Evolutionary conservation across 257 asterid species (phyloP), one percentile per base, ranked within the genome.

Genomic region (Forsythia suspensa): DNA sequence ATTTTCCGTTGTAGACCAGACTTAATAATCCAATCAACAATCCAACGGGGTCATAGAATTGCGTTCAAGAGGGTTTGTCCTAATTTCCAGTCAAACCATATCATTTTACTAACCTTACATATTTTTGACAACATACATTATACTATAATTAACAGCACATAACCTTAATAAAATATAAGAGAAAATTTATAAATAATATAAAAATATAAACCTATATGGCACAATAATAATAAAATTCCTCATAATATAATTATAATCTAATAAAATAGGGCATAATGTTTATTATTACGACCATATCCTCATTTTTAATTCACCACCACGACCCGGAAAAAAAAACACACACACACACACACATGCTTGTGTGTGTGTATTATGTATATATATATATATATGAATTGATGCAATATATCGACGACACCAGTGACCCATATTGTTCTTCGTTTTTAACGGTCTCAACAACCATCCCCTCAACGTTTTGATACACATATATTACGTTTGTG

Each of bases 391-490:
- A 34, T n/a, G 39, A 5, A 67, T 4, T 0, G 8, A n/a, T 9
- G n/a, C 10, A 24, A 3, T 9, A 24, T 24, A 24, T 6, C 6
- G 52, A 38, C 6, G 52, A 38, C 1, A 37, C 39, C 71, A 6
- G 18, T 75, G 11, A 24, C 21, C 11, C 8, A 63, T 72, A n/a
- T 24, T 38, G 24, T 15, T 8, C 73, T 61, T 83, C 42, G 83
- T 29, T 78, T 71, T 43, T 80, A 80, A 81, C 91, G 88, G 71
- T 79, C 61, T 70, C 77, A 59, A 72, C 80, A 79, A 67, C 65
- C 76, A 43, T 57, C 36, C 11, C 40, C 75, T 12, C 8, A 18
- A 37, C 43, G 73, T 66, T 67, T 52, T 74, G 46, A 51, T 74
- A 72, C 72, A 57, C 43, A 79, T 44, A 65, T 29, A 59, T 52